phyloP scores from a whole-genome alignment of 2,329 filamentous ascomycete species.

The Fusarium setosum region DNA sequence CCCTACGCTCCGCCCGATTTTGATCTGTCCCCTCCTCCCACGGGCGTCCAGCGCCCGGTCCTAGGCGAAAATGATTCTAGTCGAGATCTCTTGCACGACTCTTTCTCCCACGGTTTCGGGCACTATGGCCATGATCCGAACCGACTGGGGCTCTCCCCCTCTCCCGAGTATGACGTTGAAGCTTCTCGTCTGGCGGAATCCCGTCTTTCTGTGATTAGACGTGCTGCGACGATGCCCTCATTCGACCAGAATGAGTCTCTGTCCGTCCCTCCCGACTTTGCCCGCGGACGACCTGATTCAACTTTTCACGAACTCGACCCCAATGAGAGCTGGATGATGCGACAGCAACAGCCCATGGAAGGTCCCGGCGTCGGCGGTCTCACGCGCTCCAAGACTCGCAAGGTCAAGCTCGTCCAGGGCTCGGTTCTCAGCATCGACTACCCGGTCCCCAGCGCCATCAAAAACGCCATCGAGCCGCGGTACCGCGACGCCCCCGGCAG shows the following conservation, averaged over 20 bases:
- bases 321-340: constrained; percentile 40
- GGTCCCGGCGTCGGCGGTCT: constrained; percentile 19
- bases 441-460: constrained; percentile 40
- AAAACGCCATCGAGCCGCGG: constrained; percentile 37
- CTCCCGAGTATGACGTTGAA: constrained; percentile 32
- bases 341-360: constrained; percentile 27
- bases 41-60: constrained; percentile 22
- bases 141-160: constrained; percentile 9
- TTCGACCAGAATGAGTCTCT: constrained; percentile 26
- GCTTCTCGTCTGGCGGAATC: constrained; percentile 29
- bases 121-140: constrained; percentile 25
- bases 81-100: constrained; percentile 28
- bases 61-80: constrained; percentile 32
- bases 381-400: constrained; percentile 36
- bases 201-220: constrained; percentile 28
- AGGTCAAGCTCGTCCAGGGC: constrained; percentile 41
- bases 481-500: constrained; percentile 33
- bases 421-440: constrained; percentile 42
- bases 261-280: constrained; percentile 24
- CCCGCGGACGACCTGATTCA: constrained; percentile 35
- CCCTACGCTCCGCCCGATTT: not conserved
- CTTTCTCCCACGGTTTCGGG: constrained; percentile 29
- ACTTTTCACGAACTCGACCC: constrained; percentile 31
- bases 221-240: constrained; percentile 27
- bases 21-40: constrained; percentile 11